phyloP scores from a whole-genome alignment of 495 filamentous ascomycete genomes.

The Penicillium cinerascens region DNA sequence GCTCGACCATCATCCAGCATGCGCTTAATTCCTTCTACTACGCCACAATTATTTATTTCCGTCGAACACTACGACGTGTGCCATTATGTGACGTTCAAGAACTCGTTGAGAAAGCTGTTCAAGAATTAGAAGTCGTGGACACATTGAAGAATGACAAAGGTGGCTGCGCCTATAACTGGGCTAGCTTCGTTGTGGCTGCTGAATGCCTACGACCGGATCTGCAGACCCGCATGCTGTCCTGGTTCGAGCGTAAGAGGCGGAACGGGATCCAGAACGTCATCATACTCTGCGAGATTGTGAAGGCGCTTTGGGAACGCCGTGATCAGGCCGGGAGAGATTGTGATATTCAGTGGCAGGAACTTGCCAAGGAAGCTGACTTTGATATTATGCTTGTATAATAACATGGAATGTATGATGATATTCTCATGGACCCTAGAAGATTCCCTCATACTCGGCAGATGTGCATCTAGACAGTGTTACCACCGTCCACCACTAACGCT shows the following conservation, averaged over 20 bases:
- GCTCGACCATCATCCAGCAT: conserved; percentile 20
- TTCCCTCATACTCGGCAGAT: too few species aligned
- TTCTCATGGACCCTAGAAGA: too few species aligned
- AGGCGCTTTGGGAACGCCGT: conserved; percentile 21
- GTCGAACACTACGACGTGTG: conserved; percentile 18
- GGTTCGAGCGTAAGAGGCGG: conserved; percentile 19
- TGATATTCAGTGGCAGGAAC: conserved; percentile 27
- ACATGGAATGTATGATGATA: too few species aligned
- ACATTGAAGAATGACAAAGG: conserved; percentile 13
- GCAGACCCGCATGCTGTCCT: conserved; percentile 18
- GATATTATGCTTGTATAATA: conserved; percentile 27
- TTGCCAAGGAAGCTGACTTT: conserved; percentile 24
- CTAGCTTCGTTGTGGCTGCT: conserved; percentile 26
- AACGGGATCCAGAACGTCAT: conserved; percentile 25
- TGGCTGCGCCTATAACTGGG: conserved; percentile 28
- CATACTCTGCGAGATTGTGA: conserved; percentile 19
- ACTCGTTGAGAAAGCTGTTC: conserved; percentile 23
- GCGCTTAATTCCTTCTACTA: conserved; percentile 29
- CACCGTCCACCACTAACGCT: conserved; percentile 21
- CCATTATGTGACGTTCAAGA: conserved; percentile 19
- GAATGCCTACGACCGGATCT: conserved; percentile 23
- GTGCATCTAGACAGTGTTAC: conserved; percentile 16
- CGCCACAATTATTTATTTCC: conserved; percentile 25
- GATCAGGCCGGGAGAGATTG: not conserved
- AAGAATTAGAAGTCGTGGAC: conserved; percentile 24